Base-by-base conservation (phyloP, 345 rosid genomes). In the Salix suchowensis region DNA sequence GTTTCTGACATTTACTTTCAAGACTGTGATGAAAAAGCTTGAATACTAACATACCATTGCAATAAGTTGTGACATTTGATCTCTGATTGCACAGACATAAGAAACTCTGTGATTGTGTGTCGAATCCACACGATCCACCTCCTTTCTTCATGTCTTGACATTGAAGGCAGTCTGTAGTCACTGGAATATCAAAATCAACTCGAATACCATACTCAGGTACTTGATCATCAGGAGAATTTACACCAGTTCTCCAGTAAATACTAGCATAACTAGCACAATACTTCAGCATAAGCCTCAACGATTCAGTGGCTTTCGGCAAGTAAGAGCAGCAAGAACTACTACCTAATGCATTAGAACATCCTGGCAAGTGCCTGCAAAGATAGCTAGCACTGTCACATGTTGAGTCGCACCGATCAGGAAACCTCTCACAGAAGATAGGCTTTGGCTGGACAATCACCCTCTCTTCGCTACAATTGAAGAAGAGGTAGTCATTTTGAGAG, bases 381-480 rank as follows among this genome's bases (percentile, higher is more conserved):
- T 93, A 93, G 68, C 97, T 91, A 14, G 96, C 85, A 75, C 96
- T 93, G 46, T 91, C 99, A 44, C 98, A 93, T 0, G 99, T 89
- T 2, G 97, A 96, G 78, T 93, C 97, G 16, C 99, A 96, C 39
- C 88, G 89, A 16, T 92, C 96, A 0, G 97, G 99, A 84, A 89
- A 93, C 54, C 92, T 82, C 80, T 93, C 92, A 14, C 99, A 93
- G 81, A 91, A 96, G 52, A 91, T 84, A 1, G 97, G 93, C 82
- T 87, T 93, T 0, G 98, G 94, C 86, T 93, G 90, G 2, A 93
- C 82, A 68, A 93, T 92, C 54, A 92, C 94, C 26, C 83, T 82
- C 30, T 88, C 88, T 19, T 83, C 78, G 26, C 92, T 86, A 34
- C 98, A 93, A 66, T 96, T 96, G 88, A 96, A 96, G 88, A 96